Base-by-base conservation (phyloP, 306 rosid genomes). In the Castanea mollissima region DNA sequence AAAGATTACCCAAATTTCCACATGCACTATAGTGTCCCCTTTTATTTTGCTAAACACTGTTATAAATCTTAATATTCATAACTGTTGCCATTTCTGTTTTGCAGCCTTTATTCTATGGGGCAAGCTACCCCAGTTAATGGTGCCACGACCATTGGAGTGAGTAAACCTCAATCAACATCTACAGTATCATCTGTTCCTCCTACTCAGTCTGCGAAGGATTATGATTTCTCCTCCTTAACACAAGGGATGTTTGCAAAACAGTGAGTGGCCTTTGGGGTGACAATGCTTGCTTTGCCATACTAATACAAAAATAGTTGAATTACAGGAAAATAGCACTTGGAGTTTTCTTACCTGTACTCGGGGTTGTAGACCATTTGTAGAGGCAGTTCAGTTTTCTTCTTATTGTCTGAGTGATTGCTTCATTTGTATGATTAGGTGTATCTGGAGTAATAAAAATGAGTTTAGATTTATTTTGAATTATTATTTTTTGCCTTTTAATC, bases 181-280 rank as follows among this genome's bases (percentile, higher is more conserved):
- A 89, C 96, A 1, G 76, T 74, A 25, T 76, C 92, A 32, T 91
- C 97, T 3, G 81, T 82, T 32, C 68, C 90, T 74, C 19, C 90
- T 15, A 74, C 90, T 20, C 85, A 86, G 44, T 75, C 92, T 10
- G 94, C 81, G 4, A 89, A 91, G 82, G 99, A 93, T 51, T 91
- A 86, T 60, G 99, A 93, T 83, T 96, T 96, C 90, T 96, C 99
- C 57, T 90, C 97, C 57, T 78, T 96, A 80, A 96, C 99, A 44
- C 94, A 89, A 32, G 98, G 98, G 80, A 85, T 93, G 92, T 93
- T 96, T 70, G 65, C 90, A 41, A 96, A 93, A 78, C 92, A 67
- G 5, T 93, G 90, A 91, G 68, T 63, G 71, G 79, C 68, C 69
- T 65, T 79, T 23, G 64, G 75, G 82, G 55, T 79, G 91, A 78